These are phyloP conservation scores for Auricularia cornea DNA, from an alignment of 768 basidiomycete species.

Conservation along the genomic window DNA sequence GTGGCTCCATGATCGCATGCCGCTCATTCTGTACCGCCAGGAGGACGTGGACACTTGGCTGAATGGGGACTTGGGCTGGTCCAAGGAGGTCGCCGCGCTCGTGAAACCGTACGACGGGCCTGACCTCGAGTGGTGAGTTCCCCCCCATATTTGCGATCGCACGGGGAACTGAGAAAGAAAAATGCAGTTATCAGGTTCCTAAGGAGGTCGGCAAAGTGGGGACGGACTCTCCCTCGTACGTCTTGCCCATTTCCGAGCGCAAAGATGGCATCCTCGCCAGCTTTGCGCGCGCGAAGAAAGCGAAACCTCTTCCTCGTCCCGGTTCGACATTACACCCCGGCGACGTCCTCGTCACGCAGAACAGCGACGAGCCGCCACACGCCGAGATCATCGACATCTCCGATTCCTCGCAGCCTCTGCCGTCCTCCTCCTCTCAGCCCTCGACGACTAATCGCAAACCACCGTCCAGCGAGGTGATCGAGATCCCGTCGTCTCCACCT, in stretches of 20 bases:
- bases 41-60: conserved; percentile 69
- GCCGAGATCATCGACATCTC: background rate
- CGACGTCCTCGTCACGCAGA: background rate
- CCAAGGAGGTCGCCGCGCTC: conserved; percentile 45
- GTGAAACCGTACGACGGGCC: conserved; percentile 53
- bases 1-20: conserved; percentile 91
- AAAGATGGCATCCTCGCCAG: conserved; percentile 83
- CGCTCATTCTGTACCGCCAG: conserved; percentile 62
- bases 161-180: no score
- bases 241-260: conserved; percentile 67
- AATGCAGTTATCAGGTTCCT: conserved; percentile 87
- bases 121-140: conserved; percentile 60
- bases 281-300: conserved; percentile 48
- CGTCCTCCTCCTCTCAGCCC: no score
- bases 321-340: background rate
- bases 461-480: background rate
- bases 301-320: background rate
- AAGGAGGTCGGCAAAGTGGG: conserved; percentile 89
- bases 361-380: background rate
- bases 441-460: no score
- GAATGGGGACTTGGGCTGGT: conserved; percentile 65
- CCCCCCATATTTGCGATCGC: no score
- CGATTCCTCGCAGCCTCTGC: background rate
- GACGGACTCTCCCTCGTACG: conserved; percentile 69
- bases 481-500: background rate